Percentiles rank a stretch among this genome's conserved stretches.
These are phyloP conservation scores for Anthracocystis walkeri DNA, from an alignment of 1,284 basidiomycete species.

Conservation along the genomic window DNA sequence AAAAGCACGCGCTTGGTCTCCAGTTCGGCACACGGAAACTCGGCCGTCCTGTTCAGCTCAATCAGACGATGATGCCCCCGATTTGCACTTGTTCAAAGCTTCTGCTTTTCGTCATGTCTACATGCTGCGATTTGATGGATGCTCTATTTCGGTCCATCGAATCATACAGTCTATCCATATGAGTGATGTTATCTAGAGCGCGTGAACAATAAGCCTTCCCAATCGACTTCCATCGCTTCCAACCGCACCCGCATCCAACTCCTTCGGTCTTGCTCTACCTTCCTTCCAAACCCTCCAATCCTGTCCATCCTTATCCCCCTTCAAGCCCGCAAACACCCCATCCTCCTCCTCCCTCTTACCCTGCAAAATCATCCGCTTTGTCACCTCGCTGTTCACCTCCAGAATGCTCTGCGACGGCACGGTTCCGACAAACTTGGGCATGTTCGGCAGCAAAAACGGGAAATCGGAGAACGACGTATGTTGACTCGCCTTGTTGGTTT, in stretches of 20 bases:
- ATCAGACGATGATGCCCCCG: neutral
- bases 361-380: conserved; percentile 26
- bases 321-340: conserved; percentile 35
- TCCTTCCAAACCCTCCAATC: conserved; percentile 49
- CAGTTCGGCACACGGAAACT: conserved; percentile 29
- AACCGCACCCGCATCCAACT: conserved; percentile 6
- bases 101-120: neutral
- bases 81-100: conserved; percentile 1
- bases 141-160: neutral
- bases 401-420: conserved; percentile 29
- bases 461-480: conserved; percentile 63
- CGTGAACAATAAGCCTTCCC: conserved; percentile 32
- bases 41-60: conserved; percentile 10
- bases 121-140: neutral
- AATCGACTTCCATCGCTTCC: conserved; percentile 25
- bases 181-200: neutral
- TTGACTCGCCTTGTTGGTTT: conserved; percentile 28
- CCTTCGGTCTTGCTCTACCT: conserved; percentile 23
- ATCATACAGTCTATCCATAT: neutral
- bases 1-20: conserved; percentile 8
- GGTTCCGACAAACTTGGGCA: conserved; percentile 44
- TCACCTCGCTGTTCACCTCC: conserved; percentile 32
- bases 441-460: conserved; percentile 54
- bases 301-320: conserved; percentile 19
- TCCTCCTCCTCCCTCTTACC: conserved; percentile 35